Evolutionary conservation across 441 rosid genomes (phyloP), one percentile per base, ranked within the genome.

Genomic region (Corymbia calophylla): DNA sequence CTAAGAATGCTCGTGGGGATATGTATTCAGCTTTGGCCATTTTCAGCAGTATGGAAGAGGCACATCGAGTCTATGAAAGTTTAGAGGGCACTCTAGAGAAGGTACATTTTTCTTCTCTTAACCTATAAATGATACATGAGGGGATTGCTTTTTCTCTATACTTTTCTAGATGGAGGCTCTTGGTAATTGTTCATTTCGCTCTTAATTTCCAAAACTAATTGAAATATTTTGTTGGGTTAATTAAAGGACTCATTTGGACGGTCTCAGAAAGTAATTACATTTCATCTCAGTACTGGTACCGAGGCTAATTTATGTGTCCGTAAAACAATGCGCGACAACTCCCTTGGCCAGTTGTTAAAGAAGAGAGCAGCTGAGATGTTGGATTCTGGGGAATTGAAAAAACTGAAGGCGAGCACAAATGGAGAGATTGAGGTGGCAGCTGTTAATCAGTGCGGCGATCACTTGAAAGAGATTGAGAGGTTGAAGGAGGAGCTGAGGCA

Each of bases 161-260:
- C 66, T 82, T 82, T 62, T 53, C 19, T 88, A 77, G 73, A 56
- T 64, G 44, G 47, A 32, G 53, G 53, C 62, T 80, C 21, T 87
- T 53, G 87, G 51, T 56, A 53, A 56, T 53, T 9, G 23, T 32
- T 73, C 54, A 44, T 89, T n/a, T 48, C 7, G 8, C 53, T 11
- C 48, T 35, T 21, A 82, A 47, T 64, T 32, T 64, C 87, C 51
- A 54, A 29, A 21, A 82, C 86, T 68, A 77, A 47, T 21, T 56
- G 32, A 70, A 54, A 29, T 48, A 73, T 73, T 70, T 29, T 91
- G 66, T 87, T 54, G 13, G 15, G 87, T 49, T 64, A 85, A 8
- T 91, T 88, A 18, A 92, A 97, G 99, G 99, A 97, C 88, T 91
- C 92, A 35, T 73, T 14, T 16, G 99, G 98, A 32, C 93, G 92